phyloP scores from a whole-genome alignment of 306 rosid species.

The Acacia acuminata region DNA sequence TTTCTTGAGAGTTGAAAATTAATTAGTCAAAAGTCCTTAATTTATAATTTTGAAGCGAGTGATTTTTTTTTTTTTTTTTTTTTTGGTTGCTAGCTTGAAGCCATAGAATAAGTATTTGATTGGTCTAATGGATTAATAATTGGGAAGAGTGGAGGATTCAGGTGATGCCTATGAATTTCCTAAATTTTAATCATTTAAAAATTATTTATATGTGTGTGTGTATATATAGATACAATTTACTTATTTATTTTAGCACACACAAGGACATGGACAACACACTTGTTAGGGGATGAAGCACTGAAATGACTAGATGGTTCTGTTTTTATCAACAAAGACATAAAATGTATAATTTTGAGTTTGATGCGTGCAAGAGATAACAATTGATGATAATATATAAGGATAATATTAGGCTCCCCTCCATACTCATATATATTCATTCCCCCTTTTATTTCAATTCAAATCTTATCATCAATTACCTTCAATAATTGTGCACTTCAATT shows the following conservation, averaged over 20 bases:
- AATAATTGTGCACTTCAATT: not conserved
- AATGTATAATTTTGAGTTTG: not conserved
- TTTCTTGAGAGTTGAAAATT: too few relatives aligned
- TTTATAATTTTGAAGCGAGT: too few relatives aligned
- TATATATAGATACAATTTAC: too few relatives aligned
- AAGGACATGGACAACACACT: too few relatives aligned
- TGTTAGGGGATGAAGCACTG: not conserved
- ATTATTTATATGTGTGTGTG: too few relatives aligned
- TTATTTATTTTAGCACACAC: too few relatives aligned
- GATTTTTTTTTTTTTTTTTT: too few relatives aligned
- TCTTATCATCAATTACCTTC: conserved; percentile 4
- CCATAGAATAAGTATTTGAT: too few relatives aligned
- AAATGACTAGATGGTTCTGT: conserved; percentile 4
- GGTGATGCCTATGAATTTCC: not conserved
- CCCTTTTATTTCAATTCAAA: not conserved
- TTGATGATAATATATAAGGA: not conserved
- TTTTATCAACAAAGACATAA: conserved; percentile 6
- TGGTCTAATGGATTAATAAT: not conserved
- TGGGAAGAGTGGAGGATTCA: not conserved
- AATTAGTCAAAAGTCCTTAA: too few relatives aligned
- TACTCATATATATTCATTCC: not conserved
- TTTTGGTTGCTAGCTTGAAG: too few relatives aligned
- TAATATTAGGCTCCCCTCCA: conserved; percentile 22
- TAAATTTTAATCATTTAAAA: not conserved
- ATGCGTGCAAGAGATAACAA: conserved; percentile 34